Evolutionary conservation across 78 protist genomes (phyloP).

Genomic region (Cavenderia fasciculata): DNA sequence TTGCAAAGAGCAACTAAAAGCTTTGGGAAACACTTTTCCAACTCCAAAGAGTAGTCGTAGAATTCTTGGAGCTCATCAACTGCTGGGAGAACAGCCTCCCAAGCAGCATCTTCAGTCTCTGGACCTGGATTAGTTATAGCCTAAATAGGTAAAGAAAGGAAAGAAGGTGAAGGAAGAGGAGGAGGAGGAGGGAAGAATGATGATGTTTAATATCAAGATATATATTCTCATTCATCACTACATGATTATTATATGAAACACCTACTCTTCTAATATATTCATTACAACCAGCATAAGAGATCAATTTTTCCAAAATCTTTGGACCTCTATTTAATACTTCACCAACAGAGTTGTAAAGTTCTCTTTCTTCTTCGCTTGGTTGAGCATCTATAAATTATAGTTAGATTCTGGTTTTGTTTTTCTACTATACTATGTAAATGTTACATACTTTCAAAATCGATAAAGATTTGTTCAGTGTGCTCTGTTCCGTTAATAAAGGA

Average conservation of each 20-base stretch:
- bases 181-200: not conserved
- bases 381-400: slow-evolving; percentile 64
- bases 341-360: slow-evolving; percentile 73
- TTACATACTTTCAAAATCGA: slow-evolving; percentile 73
- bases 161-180: not conserved
- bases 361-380: slow-evolving; percentile 82
- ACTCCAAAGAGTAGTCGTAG: slow-evolving; percentile 80
- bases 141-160: not conserved
- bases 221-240: not conserved
- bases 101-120: slow-evolving; percentile 86
- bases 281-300: slow-evolving; percentile 77
- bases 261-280: slow-evolving; percentile 80
- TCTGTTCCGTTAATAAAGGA: slow-evolving; percentile 66
- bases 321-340: slow-evolving; percentile 82
- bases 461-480: slow-evolving; percentile 76
- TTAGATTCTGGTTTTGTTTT: not conserved
- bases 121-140: slow-evolving; percentile 84
- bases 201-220: not conserved
- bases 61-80: slow-evolving; percentile 84
- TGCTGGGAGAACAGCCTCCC: slow-evolving; percentile 84
- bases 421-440: not conserved
- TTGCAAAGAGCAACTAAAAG: slow-evolving; percentile 87
- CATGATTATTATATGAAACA: not conserved
- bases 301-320: slow-evolving; percentile 41
- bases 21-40: slow-evolving; percentile 84